phyloP scores from a whole-genome alignment of 2,329 filamentous ascomycete genomes.

The Sarocladium brachiariae region DNA sequence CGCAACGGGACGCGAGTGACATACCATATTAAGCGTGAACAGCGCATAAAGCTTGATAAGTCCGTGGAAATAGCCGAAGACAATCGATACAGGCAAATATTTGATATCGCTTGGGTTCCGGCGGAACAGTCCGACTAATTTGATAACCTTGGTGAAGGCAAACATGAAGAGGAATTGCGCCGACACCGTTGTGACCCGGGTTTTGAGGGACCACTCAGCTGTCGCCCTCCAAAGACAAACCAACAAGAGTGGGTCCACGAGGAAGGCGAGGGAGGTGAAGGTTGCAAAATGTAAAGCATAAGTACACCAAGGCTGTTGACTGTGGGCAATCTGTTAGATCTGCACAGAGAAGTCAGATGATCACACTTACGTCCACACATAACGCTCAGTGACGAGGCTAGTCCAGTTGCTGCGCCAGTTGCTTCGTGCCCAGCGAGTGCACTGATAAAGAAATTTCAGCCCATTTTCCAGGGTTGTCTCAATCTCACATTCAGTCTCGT shows the following conservation, averaged over 20 bases:
- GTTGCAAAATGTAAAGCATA: constrained; percentile 92
- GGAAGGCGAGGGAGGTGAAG: constrained; percentile 78
- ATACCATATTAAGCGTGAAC: constrained; percentile 74
- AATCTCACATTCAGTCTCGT: constrained; percentile 83
- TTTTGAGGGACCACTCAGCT: constrained; percentile 46
- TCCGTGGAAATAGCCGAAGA: constrained; percentile 91
- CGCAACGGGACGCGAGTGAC: constrained; percentile 24
- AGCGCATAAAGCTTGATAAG: constrained; percentile 87
- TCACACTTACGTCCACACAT: constrained; percentile 75
- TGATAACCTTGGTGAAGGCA: constrained; percentile 80
- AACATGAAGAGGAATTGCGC: constrained; percentile 69
- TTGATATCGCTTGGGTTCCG: constrained; percentile 76
- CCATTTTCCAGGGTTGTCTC: constrained; percentile 90
- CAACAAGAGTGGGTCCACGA: constrained; percentile 68
- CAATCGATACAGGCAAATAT: constrained; percentile 74
- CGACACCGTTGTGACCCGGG: constrained; percentile 50
- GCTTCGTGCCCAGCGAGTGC: constrained; percentile 89
- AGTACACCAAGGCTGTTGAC: constrained; percentile 86
- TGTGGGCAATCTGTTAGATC: constrained; percentile 29
- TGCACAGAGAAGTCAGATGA: constrained; percentile 10
- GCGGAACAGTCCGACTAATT: constrained; percentile 79
- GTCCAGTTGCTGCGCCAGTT: constrained; percentile 98
- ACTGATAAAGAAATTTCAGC: constrained; percentile 85
- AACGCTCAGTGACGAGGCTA: constrained; percentile 74
- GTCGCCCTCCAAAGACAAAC: constrained; percentile 64